Evolutionary conservation across 2,329 filamentous ascomycete genomes (phyloP).

Genomic region (Colletotrichum tamarilloi): DNA sequence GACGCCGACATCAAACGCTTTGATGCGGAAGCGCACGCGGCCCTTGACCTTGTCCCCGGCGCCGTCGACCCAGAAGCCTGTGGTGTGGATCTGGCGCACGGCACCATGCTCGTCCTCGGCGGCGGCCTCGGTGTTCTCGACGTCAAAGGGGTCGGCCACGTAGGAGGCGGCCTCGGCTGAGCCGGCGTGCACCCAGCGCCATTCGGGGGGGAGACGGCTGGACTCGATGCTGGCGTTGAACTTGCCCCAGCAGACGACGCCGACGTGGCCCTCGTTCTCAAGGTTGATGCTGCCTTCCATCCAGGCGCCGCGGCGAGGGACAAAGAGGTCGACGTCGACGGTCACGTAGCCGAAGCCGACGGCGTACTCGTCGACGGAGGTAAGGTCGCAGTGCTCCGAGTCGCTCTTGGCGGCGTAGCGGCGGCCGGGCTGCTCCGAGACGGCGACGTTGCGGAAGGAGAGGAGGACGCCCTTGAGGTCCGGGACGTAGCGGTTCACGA

Average conservation of each 20-base stretch:
- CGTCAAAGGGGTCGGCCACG: constrained; percentile 43
- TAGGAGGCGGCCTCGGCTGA: constrained; percentile 51
- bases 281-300: constrained; percentile 87
- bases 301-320: constrained; percentile 77
- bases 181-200: constrained; percentile 80
- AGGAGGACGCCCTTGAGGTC: constrained; percentile 80
- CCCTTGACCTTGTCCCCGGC: constrained; percentile 77
- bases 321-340: constrained; percentile 85
- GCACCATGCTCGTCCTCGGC: constrained; percentile 64
- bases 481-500: constrained; percentile 81
- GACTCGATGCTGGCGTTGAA: constrained; percentile 92
- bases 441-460: constrained; percentile 74
- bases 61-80: constrained; percentile 81
- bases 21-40: constrained; percentile 80
- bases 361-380: constrained; percentile 82
- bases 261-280: constrained; percentile 89
- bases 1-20: constrained; percentile 84
- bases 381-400: constrained; percentile 54
- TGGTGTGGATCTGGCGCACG: constrained; percentile 62
- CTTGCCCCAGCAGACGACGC: constrained; percentile 88
- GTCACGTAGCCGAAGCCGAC: constrained; percentile 91
- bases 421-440: constrained; percentile 70
- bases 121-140: constrained; percentile 48
- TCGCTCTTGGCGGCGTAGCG: constrained; percentile 58
- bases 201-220: constrained; percentile 78